phyloP scores from a whole-genome alignment of 495 filamentous ascomycete species.

The Trichocladium antarcticum region DNA sequence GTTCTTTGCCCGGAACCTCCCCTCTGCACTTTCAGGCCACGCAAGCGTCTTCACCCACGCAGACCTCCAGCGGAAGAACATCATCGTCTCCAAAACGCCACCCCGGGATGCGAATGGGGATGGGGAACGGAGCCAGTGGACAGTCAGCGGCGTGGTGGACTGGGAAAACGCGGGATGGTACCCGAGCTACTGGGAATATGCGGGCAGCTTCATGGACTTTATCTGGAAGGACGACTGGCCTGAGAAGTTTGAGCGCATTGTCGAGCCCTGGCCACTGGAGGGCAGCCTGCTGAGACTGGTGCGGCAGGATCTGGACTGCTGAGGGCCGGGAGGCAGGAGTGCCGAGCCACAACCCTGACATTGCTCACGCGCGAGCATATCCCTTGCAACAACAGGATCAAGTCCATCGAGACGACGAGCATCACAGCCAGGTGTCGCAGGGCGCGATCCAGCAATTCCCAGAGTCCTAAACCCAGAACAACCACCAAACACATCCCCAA shows the following conservation, averaged over 20 bases:
- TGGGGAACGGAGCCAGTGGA: not conserved
- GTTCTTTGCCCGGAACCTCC: not conserved
- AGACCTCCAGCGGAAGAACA: not conserved
- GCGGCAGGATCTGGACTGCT: not conserved
- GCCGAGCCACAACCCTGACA: no score
- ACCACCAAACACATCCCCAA: no score
- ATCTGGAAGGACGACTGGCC: not conserved
- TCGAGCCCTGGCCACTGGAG: not conserved
- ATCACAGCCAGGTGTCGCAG: no score
- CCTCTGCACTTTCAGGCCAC: not conserved
- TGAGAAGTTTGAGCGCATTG: not conserved
- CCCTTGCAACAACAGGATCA: no score
- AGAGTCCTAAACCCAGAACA: no score
- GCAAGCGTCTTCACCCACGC: not conserved
- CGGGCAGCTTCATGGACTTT: not conserved
- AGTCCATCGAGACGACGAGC: no score
- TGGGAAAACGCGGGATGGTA: constrained; percentile 1
- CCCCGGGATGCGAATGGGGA: not conserved
- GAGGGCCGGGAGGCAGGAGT: no score
- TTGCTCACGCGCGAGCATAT: no score
- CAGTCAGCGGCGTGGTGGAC: not conserved
- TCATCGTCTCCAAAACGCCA: not conserved
- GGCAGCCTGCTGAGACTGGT: not conserved
- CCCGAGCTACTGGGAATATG: constrained; percentile 2
- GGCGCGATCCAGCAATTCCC: no score